These are phyloP conservation scores for Platanthera guangdongensis DNA, from an alignment of 106 monocot genomes.

Conservation along the genomic window DNA sequence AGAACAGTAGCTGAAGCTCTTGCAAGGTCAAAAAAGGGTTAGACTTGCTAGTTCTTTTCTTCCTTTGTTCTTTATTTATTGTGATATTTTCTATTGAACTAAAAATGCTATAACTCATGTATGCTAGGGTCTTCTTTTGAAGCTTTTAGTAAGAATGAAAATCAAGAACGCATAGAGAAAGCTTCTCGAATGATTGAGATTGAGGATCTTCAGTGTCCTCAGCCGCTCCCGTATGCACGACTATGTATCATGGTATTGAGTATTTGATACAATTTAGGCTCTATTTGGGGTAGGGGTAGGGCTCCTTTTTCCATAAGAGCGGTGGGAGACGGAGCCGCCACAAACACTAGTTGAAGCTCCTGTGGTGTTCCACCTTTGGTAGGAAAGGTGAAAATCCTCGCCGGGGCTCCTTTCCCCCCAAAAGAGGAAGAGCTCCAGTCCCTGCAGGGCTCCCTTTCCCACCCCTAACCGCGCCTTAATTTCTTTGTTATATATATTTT, in stretches of 20 bases:
- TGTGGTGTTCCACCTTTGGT: no score
- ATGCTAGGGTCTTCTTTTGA: conserved; percentile 37
- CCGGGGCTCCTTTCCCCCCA: no score
- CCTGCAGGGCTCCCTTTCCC: no score
- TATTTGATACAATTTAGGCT: conserved; percentile 1
- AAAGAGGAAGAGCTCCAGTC: no score
- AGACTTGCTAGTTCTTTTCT: conserved; percentile 14
- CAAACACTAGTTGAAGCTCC: no score
- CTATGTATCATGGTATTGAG: conserved; percentile 73
- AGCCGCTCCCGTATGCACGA: conserved; percentile 53
- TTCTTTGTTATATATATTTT: conserved; percentile 6
- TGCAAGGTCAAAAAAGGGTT: conserved; percentile 85
- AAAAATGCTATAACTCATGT: conserved; percentile 5
- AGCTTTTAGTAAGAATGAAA: conserved; percentile 42
- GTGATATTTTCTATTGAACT: conserved; percentile 4
- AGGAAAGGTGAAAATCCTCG: no score
- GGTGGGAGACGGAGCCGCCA: no score
- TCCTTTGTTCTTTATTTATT: conserved; percentile 2
- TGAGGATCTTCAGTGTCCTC: conserved; percentile 85
- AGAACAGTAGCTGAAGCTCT: conserved; percentile 90
- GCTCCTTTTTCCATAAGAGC: no score
- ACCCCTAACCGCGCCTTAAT: not conserved
- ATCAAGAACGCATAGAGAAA: conserved; percentile 48
- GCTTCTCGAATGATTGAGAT: conserved; percentile 80
- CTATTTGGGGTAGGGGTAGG: no score